A percentile compares a stretch with the other conserved stretches of the same genome.
Conservation (phyloP, 176 grass and related monocot genomes). For the Rhipidocladum racemiflorum region DNA sequence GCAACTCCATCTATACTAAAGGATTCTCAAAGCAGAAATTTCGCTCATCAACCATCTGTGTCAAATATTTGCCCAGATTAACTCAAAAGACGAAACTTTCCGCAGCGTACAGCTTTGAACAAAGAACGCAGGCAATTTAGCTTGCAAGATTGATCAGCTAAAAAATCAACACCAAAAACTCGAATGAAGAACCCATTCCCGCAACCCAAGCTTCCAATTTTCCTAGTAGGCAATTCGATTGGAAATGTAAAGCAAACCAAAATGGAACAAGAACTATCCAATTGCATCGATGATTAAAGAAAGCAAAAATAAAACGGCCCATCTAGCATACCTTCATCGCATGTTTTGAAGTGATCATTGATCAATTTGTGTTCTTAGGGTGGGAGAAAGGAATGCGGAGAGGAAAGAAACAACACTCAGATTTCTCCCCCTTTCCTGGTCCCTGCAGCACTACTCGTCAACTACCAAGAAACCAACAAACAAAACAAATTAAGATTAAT, state of each 20-base stretch:
- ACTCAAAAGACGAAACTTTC: neutral
- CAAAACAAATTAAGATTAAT: too few species aligned
- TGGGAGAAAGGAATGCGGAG: conserved; percentile 1
- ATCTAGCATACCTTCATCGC: conserved; percentile 27
- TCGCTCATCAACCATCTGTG: neutral
- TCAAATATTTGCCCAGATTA: neutral
- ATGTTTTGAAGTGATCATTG: neutral
- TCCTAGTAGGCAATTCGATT: conserved; percentile 7
- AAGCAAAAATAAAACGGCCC: neutral
- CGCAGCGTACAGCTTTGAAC: neutral
- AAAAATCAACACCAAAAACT: neutral
- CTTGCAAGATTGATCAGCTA: neutral
- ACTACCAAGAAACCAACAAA: conserved; percentile 42
- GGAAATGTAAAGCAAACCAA: conserved; percentile 29
- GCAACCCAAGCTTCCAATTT: neutral
- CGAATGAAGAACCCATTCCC: neutral
- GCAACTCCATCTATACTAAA: neutral
- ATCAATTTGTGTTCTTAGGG: neutral
- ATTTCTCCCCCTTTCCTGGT: conserved; percentile 6
- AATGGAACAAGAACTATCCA: neutral
- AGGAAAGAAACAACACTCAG: conserved; percentile 42
- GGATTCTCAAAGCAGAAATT: neutral
- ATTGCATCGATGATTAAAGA: neutral
- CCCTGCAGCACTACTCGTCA: conserved; percentile 38
- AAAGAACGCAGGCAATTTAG: neutral